Evolutionary conservation across 305 asterid genomes (phyloP).

Genomic region (Fraxinus albicans): DNA sequence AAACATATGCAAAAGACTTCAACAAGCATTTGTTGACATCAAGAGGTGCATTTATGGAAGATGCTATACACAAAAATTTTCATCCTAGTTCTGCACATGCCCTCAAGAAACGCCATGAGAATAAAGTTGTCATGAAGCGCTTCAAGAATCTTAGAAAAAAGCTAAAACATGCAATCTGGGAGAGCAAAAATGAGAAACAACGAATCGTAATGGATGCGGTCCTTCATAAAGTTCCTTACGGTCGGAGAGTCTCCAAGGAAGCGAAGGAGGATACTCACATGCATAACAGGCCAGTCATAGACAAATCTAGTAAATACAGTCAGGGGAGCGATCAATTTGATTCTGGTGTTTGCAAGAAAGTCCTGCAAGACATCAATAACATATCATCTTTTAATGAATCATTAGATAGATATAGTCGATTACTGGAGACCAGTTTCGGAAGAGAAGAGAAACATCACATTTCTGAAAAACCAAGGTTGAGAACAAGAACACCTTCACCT

Average conservation of each 20-base stretch:
- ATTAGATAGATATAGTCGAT: conserved; percentile 42
- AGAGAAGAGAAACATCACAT: conserved; percentile 34
- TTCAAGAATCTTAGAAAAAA: conserved; percentile 68
- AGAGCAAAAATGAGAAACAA: conserved; percentile 60
- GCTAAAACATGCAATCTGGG: conserved; percentile 57
- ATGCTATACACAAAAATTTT: conserved; percentile 21
- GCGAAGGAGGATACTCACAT: neutral
- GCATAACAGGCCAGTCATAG: conserved; percentile 15
- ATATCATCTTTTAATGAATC: conserved; percentile 58
- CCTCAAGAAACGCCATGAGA: conserved; percentile 33
- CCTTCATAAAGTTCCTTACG: conserved; percentile 46
- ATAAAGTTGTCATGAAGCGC: conserved; percentile 41
- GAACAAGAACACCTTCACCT: conserved; percentile 24
- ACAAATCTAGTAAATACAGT: conserved; percentile 23
- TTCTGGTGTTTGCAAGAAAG: conserved; percentile 20
- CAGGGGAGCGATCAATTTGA: conserved; percentile 16
- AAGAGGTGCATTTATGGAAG: conserved; percentile 18
- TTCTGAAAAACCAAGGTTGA: conserved; percentile 31
- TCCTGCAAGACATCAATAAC: conserved; percentile 33
- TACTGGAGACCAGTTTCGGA: conserved; percentile 30
- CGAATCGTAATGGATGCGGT: conserved; percentile 75
- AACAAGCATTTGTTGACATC: conserved; percentile 15
- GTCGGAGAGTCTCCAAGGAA: neutral
- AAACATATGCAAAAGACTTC: conserved; percentile 13
- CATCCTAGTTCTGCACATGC: conserved; percentile 26